Conservation (phyloP, 1,139 yeast genomes). For the Pneumocystis sp. region DNA sequence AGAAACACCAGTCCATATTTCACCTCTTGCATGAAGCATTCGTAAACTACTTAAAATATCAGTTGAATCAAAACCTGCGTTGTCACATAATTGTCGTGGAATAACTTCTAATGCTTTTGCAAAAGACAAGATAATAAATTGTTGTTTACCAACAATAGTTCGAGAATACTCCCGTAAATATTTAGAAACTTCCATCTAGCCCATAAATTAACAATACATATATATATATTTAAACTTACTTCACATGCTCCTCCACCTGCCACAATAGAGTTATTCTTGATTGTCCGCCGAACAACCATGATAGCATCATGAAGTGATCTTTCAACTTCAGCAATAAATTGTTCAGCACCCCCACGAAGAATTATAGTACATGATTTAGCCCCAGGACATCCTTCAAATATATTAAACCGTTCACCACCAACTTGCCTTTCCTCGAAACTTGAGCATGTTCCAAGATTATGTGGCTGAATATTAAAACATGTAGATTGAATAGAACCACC, state of each 20-base stretch:
- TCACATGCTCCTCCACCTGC: conserved; percentile 99
- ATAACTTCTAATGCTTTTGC: conserved; percentile 91
- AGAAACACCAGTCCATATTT: conserved; percentile 82
- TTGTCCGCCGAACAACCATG: conserved; percentile 93
- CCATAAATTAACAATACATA: not conserved
- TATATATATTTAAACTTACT: not conserved
- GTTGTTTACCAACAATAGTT: conserved; percentile 90
- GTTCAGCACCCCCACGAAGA: conserved; percentile 96
- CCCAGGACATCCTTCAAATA: conserved; percentile 82
- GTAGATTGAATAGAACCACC: conserved; percentile 90
- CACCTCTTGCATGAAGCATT: conserved; percentile 89
- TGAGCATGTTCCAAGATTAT: conserved; percentile 76
- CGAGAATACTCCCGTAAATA: conserved; percentile 75
- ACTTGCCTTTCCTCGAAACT: conserved; percentile 83
- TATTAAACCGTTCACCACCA: conserved; percentile 86
- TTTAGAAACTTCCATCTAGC: conserved; percentile 77
- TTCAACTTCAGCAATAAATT: conserved; percentile 95
- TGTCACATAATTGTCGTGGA: conserved; percentile 94
- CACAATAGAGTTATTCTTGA: conserved; percentile 70
- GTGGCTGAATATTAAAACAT: conserved; percentile 54
- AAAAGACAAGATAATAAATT: conserved; percentile 74
- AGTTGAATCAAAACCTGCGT: conserved; percentile 94
- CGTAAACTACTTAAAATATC: conserved; percentile 80
- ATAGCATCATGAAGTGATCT: conserved; percentile 95
- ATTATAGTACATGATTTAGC: conserved; percentile 88